These are phyloP conservation scores for Discostella stelligera DNA, from an alignment of 352 stramenopile genomes.

Conservation along the genomic window DNA sequence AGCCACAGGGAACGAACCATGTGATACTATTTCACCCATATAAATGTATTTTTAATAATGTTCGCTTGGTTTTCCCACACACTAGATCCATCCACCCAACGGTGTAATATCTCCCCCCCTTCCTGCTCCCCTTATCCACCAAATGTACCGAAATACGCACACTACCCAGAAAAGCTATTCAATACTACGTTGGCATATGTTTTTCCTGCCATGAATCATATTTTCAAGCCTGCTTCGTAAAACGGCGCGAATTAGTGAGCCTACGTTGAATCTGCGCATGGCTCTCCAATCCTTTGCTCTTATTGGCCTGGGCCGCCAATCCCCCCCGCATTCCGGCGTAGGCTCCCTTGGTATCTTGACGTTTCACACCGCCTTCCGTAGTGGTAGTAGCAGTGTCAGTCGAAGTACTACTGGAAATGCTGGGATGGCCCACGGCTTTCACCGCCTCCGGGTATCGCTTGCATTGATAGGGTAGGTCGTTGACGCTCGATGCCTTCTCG, in stretches of 20 bases:
- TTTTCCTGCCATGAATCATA: background rate
- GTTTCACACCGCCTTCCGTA: slow-evolving; percentile 8
- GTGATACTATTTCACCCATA: too few species aligned
- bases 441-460: slow-evolving; percentile 43
- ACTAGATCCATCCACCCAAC: too few species aligned
- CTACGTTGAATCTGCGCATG: slow-evolving; percentile 48
- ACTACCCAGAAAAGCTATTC: too few species aligned
- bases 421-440: slow-evolving; percentile 18
- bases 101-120: too few species aligned
- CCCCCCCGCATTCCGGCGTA: slow-evolving; percentile 41
- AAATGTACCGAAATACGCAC: too few species aligned
- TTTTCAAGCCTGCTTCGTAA: slow-evolving; percentile 36
- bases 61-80: too few species aligned
- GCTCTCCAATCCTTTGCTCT: slow-evolving; percentile 30
- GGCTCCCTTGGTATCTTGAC: slow-evolving; percentile 9
- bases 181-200: background rate
- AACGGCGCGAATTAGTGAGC: slow-evolving; percentile 49
- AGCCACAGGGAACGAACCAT: too few species aligned
- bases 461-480: slow-evolving; percentile 38
- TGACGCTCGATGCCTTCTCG: slow-evolving; percentile 32
- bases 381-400: background rate
- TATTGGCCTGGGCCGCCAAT: slow-evolving; percentile 37
- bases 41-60: too few species aligned
- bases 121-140: too few species aligned
- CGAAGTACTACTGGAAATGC: background rate